These are phyloP conservation scores for Backusella psychrophila DNA, from an alignment of 192 early-diverging fungal genomes.

Conservation along the genomic window DNA sequence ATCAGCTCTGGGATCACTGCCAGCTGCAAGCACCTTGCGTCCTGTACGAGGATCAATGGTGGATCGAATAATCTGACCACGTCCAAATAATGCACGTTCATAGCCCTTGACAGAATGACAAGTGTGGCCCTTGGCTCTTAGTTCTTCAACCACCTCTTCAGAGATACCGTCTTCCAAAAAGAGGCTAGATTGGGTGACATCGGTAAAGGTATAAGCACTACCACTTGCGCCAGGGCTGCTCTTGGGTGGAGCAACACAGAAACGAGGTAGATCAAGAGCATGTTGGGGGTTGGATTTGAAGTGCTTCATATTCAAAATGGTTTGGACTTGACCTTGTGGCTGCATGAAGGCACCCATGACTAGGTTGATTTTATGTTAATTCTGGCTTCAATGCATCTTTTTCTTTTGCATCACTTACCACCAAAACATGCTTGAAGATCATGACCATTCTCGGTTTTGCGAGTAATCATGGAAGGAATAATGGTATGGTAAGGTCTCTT, in stretches of 20 bases:
- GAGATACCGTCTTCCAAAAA: conserved; percentile 66
- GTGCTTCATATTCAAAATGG: conserved; percentile 63
- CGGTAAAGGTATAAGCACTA: conserved; percentile 21
- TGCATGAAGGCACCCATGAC: conserved; percentile 79
- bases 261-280: conserved; percentile 68
- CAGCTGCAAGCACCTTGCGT: conserved; percentile 45
- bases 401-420: conserved; percentile 15
- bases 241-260: conserved; percentile 53
- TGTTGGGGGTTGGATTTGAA: conserved; percentile 59
- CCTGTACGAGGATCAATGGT: conserved; percentile 37
- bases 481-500: conserved; percentile 85
- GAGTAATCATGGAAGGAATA: conserved; percentile 67
- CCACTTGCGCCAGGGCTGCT: conserved; percentile 17
- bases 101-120: conserved; percentile 44
- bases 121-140: conserved; percentile 59
- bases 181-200: conserved; percentile 35
- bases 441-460: conserved; percentile 25
- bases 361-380: conserved; percentile 37
- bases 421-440: conserved; percentile 49
- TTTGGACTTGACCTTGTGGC: conserved; percentile 82
- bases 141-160: conserved; percentile 35
- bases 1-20: conserved; percentile 58
- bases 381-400: too few relatives aligned
- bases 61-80: conserved; percentile 69
- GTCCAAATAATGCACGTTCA: conserved; percentile 60